A percentile compares a stretch with the other conserved stretches of the same genome.
phyloP scores from a whole-genome alignment of 495 filamentous ascomycete species.

The Penicillium argentinense region DNA sequence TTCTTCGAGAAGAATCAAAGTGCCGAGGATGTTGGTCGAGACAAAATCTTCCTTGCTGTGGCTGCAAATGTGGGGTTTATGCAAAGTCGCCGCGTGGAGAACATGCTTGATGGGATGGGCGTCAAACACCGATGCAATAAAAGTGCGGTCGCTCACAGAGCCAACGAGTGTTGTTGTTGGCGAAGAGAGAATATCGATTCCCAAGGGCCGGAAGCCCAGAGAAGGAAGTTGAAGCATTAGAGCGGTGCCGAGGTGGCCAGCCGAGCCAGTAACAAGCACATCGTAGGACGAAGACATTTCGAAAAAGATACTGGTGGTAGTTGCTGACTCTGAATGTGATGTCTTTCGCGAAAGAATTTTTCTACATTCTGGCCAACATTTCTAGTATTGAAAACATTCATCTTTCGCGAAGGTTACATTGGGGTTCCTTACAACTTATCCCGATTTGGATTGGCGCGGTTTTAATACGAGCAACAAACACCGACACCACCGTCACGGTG shows the following conservation, averaged over 20 bases:
- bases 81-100: constrained; percentile 3
- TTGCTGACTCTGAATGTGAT: no score
- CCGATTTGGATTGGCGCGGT: no score
- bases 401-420: no score
- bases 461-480: no score
- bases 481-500: no score
- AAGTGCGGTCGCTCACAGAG: constrained; percentile 1
- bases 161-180: constrained; percentile 6
- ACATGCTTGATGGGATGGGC: constrained; percentile 4
- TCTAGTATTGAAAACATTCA: no score
- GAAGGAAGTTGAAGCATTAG: constrained; percentile 4
- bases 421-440: no score
- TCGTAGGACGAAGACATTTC: constrained; percentile 6
- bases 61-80: constrained; percentile 6
- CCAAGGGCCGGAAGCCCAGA: constrained; percentile 4
- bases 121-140: constrained; percentile 2
- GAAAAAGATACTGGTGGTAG: no score
- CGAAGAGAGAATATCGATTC: constrained; percentile 6
- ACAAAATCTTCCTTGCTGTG: constrained; percentile 8
- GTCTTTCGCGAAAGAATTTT: no score
- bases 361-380: no score
- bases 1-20: constrained; percentile 6
- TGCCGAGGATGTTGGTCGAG: constrained; percentile 4
- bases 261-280: constrained; percentile 9
- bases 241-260: constrained; percentile 6